These are phyloP conservation scores for Trichoderma arundinaceum DNA, from an alignment of 2,329 filamentous ascomycete species.

Conservation along the genomic window DNA sequence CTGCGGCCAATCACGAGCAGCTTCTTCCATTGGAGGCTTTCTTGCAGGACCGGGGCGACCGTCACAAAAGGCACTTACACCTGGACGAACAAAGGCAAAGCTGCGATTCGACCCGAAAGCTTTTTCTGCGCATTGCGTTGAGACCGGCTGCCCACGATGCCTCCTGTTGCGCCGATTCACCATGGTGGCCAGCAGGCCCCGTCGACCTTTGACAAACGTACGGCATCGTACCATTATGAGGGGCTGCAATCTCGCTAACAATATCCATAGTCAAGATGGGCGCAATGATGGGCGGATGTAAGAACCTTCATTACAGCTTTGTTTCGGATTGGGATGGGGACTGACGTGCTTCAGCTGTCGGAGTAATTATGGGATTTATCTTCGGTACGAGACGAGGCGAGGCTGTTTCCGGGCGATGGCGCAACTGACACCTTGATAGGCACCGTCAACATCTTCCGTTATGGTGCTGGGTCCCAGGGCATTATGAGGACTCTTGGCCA, in stretches of 20 bases:
- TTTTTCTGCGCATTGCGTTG: slow-evolving; percentile 2
- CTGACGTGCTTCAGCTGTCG: slow-evolving; percentile 72
- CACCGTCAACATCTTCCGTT: slow-evolving; percentile 92
- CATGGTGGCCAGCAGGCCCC: slow-evolving; percentile 53
- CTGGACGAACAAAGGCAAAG: slow-evolving; percentile 8
- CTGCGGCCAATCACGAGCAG: slow-evolving; percentile 38
- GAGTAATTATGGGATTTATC: slow-evolving; percentile 96
- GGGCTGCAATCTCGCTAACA: slow-evolving; percentile 35
- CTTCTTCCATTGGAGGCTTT: background rate
- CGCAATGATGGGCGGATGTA: slow-evolving; percentile 98
- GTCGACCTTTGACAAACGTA: slow-evolving; percentile 63
- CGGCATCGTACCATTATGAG: slow-evolving; percentile 32
- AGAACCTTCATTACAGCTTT: slow-evolving; percentile 47
- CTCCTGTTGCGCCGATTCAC: slow-evolving; percentile 49
- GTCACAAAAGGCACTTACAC: slow-evolving; percentile 6
- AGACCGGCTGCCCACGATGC: slow-evolving; percentile 41
- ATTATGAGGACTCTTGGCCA: slow-evolving; percentile 94
- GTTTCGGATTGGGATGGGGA: background rate
- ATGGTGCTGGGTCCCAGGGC: slow-evolving; percentile 89
- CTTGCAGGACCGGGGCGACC: background rate
- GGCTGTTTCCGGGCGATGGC: background rate
- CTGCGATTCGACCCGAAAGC: slow-evolving; percentile 2
- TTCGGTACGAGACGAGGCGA: slow-evolving; percentile 67
- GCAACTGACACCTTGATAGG: slow-evolving; percentile 56
- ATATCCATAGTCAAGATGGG: slow-evolving; percentile 76